Conservation (phyloP, 164 flowering plant genomes). For the Protea cynaroides region DNA sequence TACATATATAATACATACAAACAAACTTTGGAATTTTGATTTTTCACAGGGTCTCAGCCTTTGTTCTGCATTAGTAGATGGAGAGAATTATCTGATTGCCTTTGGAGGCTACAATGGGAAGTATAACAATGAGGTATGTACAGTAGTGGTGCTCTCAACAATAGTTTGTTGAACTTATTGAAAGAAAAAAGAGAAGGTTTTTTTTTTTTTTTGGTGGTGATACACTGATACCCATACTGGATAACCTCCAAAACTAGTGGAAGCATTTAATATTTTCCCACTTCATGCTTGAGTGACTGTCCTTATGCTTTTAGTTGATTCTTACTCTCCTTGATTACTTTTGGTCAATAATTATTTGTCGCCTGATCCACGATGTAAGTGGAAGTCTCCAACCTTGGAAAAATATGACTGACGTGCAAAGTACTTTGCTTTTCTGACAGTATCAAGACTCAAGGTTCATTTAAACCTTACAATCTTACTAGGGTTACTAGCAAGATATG, state of each 20-base stretch:
- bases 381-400: too few species aligned
- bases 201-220: too few species aligned
- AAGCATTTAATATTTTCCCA: background rate
- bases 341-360: background rate
- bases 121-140: conserved; percentile 67
- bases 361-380: background rate
- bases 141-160: background rate
- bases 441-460: too few species aligned
- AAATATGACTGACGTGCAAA: background rate
- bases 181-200: too few species aligned
- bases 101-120: conserved; percentile 98
- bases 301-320: background rate
- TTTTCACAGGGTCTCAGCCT: conserved; percentile 71
- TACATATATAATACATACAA: too few species aligned
- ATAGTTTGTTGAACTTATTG: background rate
- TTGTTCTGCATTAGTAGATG: conserved; percentile 46
- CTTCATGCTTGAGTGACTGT: too few species aligned
- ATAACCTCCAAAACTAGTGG: too few species aligned
- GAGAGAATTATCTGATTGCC: conserved; percentile 63
- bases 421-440: too few species aligned
- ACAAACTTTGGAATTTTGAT: background rate
- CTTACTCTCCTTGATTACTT: background rate
- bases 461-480: too few species aligned
- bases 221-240: too few species aligned
- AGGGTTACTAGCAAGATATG: too few species aligned